Percentiles rank a stretch among this genome's conserved stretches.
Evolutionary conservation across 495 filamentous ascomycete species (phyloP).

Genomic region (Venustampulla echinocandica): DNA sequence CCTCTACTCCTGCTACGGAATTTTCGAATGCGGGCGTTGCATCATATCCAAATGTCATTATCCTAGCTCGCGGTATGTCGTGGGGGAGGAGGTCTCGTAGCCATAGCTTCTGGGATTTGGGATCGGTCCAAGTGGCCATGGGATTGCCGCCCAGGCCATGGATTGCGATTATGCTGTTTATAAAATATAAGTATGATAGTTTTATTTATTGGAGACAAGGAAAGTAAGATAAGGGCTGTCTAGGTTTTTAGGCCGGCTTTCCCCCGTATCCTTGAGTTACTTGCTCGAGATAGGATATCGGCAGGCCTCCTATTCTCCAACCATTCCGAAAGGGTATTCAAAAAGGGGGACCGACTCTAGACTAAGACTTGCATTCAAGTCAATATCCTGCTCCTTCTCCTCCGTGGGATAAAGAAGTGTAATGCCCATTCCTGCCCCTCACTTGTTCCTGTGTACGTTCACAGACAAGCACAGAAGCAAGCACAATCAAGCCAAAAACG

Average conservation of each 20-base stretch:
- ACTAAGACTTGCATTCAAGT: background rate
- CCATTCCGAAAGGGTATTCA: too few species aligned
- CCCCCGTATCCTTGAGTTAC: background rate
- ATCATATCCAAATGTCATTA: slow-evolving; percentile 26
- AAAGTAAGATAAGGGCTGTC: too few species aligned
- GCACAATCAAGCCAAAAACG: too few species aligned
- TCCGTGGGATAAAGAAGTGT: background rate
- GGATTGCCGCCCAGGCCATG: slow-evolving; percentile 25
- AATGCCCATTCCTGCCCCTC: too few species aligned
- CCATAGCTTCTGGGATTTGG: slow-evolving; percentile 17
- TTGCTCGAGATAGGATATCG: too few species aligned
- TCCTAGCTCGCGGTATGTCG: slow-evolving; percentile 14
- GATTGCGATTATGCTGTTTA: slow-evolving; percentile 24
- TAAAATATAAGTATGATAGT: background rate
- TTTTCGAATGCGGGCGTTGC: slow-evolving; percentile 16
- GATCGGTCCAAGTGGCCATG: slow-evolving; percentile 22
- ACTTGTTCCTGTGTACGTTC: too few species aligned
- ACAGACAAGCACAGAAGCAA: too few species aligned
- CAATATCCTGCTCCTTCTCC: background rate
- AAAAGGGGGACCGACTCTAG: background rate
- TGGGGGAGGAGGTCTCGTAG: slow-evolving; percentile 23
- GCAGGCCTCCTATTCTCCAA: too few species aligned
- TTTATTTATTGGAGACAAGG: too few species aligned
- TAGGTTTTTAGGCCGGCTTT: too few species aligned
- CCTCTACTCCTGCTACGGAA: slow-evolving; percentile 1